phyloP scores from a whole-genome alignment of 2,329 filamentous ascomycete genomes.

The Cladosporium sphaerospermum region DNA sequence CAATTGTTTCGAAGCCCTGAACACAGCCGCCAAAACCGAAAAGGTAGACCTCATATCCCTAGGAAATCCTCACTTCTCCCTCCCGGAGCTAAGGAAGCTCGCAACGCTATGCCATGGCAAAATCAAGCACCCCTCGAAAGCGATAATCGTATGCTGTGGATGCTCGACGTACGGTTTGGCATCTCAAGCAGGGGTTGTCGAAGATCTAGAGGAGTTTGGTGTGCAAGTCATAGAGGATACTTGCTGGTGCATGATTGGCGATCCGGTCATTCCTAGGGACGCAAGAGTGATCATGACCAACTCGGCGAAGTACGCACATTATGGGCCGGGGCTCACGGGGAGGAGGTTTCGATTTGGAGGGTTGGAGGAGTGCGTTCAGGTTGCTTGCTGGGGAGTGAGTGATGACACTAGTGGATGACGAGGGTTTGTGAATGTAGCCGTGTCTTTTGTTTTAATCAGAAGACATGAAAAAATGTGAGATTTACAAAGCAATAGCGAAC shows the following conservation, averaged over 20 bases:
- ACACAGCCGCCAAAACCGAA: slow-evolving; percentile 9
- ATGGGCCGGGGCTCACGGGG: slow-evolving; percentile 27
- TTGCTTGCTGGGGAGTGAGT: slow-evolving; percentile 7
- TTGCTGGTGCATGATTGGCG: slow-evolving; percentile 44
- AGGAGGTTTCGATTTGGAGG: slow-evolving; percentile 23
- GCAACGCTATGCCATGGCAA: slow-evolving; percentile 25
- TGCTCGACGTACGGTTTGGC: slow-evolving; percentile 19
- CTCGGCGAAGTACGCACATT: slow-evolving; percentile 44
- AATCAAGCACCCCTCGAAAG: slow-evolving; percentile 15
- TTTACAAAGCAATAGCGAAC: no score
- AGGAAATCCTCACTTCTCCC: slow-evolving; percentile 42
- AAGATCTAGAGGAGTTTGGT: slow-evolving; percentile 33
- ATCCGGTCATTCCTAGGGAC: slow-evolving; percentile 32
- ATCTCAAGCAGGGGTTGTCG: slow-evolving; percentile 26
- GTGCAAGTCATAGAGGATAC: slow-evolving; percentile 39
- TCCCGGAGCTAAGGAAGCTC: slow-evolving; percentile 32
- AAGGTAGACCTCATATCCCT: slow-evolving; percentile 37
- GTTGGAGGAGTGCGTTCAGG: slow-evolving; percentile 20
- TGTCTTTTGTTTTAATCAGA: no score
- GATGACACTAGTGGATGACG: neutral
- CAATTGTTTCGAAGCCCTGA: neutral
- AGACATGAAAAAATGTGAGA: no score
- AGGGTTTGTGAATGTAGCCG: no score
- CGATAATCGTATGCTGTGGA: slow-evolving; percentile 14
- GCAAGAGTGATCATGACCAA: slow-evolving; percentile 38